A percentile compares a stretch with the other conserved stretches of the same genome.
phyloP scores from a whole-genome alignment of 169 alveolate species.

The Babesia ovis region DNA sequence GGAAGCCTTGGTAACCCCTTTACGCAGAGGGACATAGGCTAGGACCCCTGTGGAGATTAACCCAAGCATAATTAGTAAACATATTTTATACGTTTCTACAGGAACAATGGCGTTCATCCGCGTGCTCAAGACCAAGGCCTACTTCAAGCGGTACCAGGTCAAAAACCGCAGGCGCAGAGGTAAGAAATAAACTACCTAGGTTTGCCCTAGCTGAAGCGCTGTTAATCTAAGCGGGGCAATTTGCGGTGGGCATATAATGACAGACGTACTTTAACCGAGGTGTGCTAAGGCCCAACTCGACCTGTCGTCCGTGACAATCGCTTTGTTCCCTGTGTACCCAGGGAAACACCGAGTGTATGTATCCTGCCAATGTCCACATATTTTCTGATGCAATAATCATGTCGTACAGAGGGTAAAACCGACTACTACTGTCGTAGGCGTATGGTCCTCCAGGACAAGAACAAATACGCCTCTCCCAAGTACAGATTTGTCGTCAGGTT shows the following conservation, averaged over 20 bases:
- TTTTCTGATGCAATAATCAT: background rate
- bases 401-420: conserved; percentile 96
- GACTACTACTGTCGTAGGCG: conserved; percentile 99
- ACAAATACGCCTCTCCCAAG: conserved; percentile 99
- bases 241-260: conserved; percentile 42
- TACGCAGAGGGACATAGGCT: background rate
- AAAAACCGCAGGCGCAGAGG: conserved; percentile 98
- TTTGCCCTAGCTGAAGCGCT: conserved; percentile 25
- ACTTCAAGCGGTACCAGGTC: conserved; percentile 98
- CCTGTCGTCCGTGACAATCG: conserved; percentile 73
- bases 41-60: background rate
- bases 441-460: conserved; percentile 96
- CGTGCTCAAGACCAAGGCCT: conserved; percentile 96
- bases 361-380: too few relatives aligned
- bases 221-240: background rate
- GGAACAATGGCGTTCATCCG: conserved; percentile 95
- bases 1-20: background rate
- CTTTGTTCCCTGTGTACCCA: too few relatives aligned
- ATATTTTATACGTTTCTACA: background rate
- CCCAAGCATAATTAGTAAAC: background rate
- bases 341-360: too few relatives aligned
- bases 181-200: conserved; percentile 24
- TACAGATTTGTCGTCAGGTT: conserved; percentile 98
- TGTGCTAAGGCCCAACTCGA: conserved; percentile 43
- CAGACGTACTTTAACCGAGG: conserved; percentile 48